Percentiles rank a stretch among this genome's conserved stretches.
These are phyloP conservation scores for Fusarium beomiforme DNA, from an alignment of 2,329 filamentous ascomycete genomes.

Conservation along the genomic window DNA sequence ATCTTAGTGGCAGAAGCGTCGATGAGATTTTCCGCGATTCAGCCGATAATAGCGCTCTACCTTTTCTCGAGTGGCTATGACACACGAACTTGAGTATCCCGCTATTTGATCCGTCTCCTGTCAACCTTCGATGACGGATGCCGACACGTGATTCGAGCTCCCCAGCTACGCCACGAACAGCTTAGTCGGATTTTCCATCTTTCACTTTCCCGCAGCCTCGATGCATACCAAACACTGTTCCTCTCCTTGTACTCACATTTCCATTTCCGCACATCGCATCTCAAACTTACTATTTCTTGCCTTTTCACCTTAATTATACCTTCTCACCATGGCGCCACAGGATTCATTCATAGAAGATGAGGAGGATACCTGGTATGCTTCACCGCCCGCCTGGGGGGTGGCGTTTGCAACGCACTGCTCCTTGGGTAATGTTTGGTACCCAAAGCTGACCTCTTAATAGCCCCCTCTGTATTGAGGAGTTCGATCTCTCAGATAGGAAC, in stretches of 20 bases:
- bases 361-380: constrained; percentile 72
- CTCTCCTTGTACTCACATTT: constrained; percentile 38
- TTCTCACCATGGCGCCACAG: constrained; percentile 69
- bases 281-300: constrained; percentile 31
- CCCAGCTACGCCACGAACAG: constrained; percentile 28
- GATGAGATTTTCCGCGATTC: constrained; percentile 42
- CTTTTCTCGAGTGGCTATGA: neutral
- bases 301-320: constrained; percentile 35
- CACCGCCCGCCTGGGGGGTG: constrained; percentile 7
- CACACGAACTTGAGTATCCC: constrained; percentile 14
- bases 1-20: constrained; percentile 35
- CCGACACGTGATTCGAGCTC: constrained; percentile 36
- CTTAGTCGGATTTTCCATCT: constrained; percentile 41
- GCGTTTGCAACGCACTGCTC: constrained; percentile 26
- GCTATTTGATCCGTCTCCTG: constrained; percentile 7
- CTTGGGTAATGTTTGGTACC: constrained; percentile 36
- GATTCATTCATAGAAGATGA: constrained; percentile 78
- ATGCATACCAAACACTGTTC: constrained; percentile 43
- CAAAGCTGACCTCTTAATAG: constrained; percentile 59
- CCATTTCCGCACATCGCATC: constrained; percentile 33
- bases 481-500: constrained; percentile 96
- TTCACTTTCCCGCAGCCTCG: constrained; percentile 45
- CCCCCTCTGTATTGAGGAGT: constrained; percentile 98
- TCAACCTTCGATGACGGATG: constrained; percentile 5
- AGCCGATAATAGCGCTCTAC: constrained; percentile 43